Evolutionary conservation across 257 asterid species (phyloP).

Genomic region (Verbascum thapsus): DNA sequence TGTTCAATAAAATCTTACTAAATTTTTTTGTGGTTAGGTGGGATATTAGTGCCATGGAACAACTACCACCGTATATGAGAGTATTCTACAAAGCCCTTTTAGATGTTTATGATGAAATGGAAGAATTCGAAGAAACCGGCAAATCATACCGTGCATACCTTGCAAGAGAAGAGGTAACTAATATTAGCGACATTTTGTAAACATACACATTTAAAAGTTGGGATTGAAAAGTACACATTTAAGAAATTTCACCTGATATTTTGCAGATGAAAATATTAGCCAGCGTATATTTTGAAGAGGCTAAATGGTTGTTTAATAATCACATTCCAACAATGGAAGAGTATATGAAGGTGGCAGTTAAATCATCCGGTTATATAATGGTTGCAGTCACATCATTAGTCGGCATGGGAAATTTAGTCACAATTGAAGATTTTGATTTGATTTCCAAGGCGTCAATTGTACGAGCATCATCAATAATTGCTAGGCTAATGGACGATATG

Average conservation of each 20-base stretch:
- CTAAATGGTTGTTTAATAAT: constrained; percentile 25
- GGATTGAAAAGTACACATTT: too few relatives aligned
- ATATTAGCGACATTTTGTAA: too few relatives aligned
- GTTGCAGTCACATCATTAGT: constrained; percentile 20
- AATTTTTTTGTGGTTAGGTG: constrained; percentile 33
- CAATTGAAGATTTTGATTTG: constrained; percentile 36
- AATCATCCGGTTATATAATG: constrained; percentile 9
- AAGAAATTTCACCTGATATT: background rate
- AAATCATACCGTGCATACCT: background rate
- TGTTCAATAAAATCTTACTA: too few relatives aligned
- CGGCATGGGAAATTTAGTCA: constrained; percentile 27
- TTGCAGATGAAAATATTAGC: constrained; percentile 33
- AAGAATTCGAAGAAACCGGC: constrained; percentile 22
- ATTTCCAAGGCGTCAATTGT: constrained; percentile 32
- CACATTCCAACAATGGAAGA: constrained; percentile 36
- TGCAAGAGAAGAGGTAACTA: constrained; percentile 24
- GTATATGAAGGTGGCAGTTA: constrained; percentile 33
- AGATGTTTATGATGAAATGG: constrained; percentile 23
- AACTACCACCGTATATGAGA: constrained; percentile 30
- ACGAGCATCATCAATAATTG: constrained; percentile 26
- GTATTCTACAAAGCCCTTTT: constrained; percentile 11
- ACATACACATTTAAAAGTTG: too few relatives aligned
- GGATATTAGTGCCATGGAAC: constrained; percentile 17
- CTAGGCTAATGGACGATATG: constrained; percentile 40
- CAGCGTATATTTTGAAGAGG: constrained; percentile 35